Evolutionary conservation across 2,329 filamentous ascomycete species (phyloP), one percentile per base, ranked within the genome.

Genomic region (Arthrocladium fulminans): DNA sequence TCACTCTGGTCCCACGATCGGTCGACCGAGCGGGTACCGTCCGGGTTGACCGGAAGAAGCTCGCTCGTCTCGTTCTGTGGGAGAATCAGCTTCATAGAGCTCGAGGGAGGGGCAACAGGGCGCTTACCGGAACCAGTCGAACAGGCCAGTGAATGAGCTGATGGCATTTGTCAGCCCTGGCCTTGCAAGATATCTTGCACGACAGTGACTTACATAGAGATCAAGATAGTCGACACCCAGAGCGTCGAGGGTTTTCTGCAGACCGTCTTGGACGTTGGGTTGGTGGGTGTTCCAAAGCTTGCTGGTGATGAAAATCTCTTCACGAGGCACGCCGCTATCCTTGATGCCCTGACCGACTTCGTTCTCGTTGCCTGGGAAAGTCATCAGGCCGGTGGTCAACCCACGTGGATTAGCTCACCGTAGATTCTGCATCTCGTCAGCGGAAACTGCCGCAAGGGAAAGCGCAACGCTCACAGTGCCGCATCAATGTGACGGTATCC

Each of bases 241-340:
- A 57, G 79, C 80, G 57, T 70, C 61, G 17, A 86, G 74, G 0
- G 79, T 77, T 38, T 67, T 58, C 8, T 72, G 60, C 53, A 84
- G 76, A 8, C 73, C 68, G 22, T 69, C 65, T 52, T 65, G 59
- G 2, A 67, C 63, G 25, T 60, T 52, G 25, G 59, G 53, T 8
- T 60, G 60, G 22, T 59, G 43, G 4, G 51, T 48, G 61, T 81
- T 83, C 85, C 87, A 94, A 30, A 89, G 76, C 75, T 94, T 94
- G 60, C 82, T 87, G 47, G 86, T 85, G 51, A 94, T 79, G 68
- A 92, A 94, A 53, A 94, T 69, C 50, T 94, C 85, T 63, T 84
- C 78, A 52, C 87, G 78, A 74, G 83, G 84, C 59, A 85, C 71
- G 20, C 86, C 86, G 3, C 79, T 86, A 48, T 85, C 81, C 62